Conservation (phyloP, 352 stramenopile species). For the Achlya hypogyna region DNA sequence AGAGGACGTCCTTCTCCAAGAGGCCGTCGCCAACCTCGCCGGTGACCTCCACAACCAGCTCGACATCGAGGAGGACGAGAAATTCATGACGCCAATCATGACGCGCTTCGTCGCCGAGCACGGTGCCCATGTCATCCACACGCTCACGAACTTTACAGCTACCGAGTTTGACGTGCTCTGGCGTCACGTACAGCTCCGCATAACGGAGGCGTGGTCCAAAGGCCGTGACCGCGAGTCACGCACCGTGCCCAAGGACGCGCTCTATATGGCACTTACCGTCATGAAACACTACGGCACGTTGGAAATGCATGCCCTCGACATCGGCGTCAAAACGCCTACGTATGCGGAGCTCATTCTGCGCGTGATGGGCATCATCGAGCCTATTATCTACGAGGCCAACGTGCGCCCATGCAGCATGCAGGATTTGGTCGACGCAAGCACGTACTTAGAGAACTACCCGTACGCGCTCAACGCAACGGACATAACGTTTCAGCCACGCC, state of each 20-base stretch:
- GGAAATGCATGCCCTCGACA: conserved; percentile 11
- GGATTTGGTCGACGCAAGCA: neutral
- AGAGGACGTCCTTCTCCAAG: no score
- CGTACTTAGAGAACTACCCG: neutral
- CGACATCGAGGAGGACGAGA: no score
- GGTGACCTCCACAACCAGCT: no score
- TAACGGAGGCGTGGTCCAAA: neutral
- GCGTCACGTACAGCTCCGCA: neutral
- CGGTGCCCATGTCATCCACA: neutral
- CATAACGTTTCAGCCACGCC: conserved; percentile 6
- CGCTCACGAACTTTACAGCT: conserved; percentile 5
- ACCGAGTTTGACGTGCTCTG: conserved; percentile 8
- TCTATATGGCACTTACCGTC: conserved; percentile 1
- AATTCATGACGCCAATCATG: no score
- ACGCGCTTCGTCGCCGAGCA: neutral
- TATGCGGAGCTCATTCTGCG: neutral
- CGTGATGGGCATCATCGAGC: neutral
- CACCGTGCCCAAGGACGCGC: neutral
- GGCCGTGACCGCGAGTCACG: neutral
- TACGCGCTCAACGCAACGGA: neutral
- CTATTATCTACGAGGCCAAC: no score
- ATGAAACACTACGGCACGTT: conserved; percentile 9
- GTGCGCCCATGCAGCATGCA: no score
- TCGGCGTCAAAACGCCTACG: conserved; percentile 1
- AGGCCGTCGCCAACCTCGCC: no score